Percentiles rank a stretch among this genome's conserved stretches.
phyloP scores from a whole-genome alignment of 2,329 filamentous ascomycete species.

The Chaetomiaceae sp. region DNA sequence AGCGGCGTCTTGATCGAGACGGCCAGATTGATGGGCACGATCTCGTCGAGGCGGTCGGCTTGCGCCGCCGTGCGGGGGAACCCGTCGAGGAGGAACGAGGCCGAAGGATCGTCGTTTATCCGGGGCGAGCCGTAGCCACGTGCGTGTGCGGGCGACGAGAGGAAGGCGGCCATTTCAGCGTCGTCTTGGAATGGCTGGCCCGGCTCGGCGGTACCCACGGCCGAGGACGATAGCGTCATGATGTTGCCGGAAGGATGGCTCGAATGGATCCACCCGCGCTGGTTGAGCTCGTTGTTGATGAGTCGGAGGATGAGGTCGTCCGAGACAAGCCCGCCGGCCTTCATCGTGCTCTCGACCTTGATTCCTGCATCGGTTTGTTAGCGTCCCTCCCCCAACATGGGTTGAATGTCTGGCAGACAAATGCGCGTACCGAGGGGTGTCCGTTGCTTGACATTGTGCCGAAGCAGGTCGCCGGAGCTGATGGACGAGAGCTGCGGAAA shows the following conservation, averaged over 20 bases:
- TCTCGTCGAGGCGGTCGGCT: constrained; percentile 68
- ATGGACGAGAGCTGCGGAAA: constrained; percentile 89
- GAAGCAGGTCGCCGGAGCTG: constrained; percentile 87
- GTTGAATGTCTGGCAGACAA: constrained; percentile 14
- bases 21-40: constrained; percentile 93
- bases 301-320: constrained; percentile 89
- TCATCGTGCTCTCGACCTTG: constrained; percentile 85
- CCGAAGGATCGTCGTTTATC: constrained; percentile 64
- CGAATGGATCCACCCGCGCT: constrained; percentile 73
- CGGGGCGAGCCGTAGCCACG: constrained; percentile 38
- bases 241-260: constrained; percentile 39
- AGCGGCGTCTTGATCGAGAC: constrained; percentile 82
- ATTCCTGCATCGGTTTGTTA: constrained; percentile 57
- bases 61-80: constrained; percentile 87
- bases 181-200: constrained; percentile 31
- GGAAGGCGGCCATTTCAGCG: constrained; percentile 39
- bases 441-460: constrained; percentile 84
- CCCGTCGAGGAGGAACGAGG: constrained; percentile 92
- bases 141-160: constrained; percentile 37
- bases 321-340: constrained; percentile 80
- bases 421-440: constrained; percentile 70
- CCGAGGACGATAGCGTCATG: constrained; percentile 48
- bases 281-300: constrained; percentile 83
- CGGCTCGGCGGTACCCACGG: constrained; percentile 40
- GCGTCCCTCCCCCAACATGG: not conserved